These are phyloP conservation scores for Xylariaceae sp. DNA, from an alignment of 2,329 filamentous ascomycete species.

Conservation along the genomic window DNA sequence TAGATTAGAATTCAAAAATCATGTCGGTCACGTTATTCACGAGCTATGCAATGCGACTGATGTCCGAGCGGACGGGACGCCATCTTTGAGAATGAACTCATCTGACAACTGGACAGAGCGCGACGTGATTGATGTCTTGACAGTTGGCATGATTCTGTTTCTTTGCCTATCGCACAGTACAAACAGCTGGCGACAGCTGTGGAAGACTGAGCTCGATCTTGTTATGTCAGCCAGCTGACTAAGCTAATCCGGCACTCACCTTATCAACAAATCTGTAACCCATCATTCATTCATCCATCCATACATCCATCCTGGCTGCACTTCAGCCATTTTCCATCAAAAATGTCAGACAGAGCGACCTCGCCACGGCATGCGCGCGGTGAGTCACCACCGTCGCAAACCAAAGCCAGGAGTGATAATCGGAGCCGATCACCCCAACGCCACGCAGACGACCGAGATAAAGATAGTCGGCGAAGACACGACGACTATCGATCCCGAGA, in stretches of 20 bases:
- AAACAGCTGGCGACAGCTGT: neutral
- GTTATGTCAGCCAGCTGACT: neutral
- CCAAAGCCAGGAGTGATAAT: constrained; percentile 21
- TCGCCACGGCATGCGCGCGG: constrained; percentile 20
- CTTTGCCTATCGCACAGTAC: neutral
- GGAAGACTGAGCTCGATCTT: too few relatives aligned
- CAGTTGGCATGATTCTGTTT: too few relatives aligned
- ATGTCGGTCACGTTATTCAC: neutral
- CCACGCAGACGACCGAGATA: constrained; percentile 12
- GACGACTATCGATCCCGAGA: constrained; percentile 23
- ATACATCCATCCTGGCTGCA: neutral
- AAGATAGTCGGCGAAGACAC: constrained; percentile 20
- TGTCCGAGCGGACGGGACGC: neutral
- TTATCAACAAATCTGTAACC: neutral
- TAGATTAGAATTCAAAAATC: neutral
- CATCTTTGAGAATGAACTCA: too few relatives aligned
- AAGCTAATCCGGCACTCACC: neutral
- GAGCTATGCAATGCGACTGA: neutral
- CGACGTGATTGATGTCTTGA: too few relatives aligned
- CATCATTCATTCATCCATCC: neutral
- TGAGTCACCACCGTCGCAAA: constrained; percentile 23
- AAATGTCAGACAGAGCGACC: constrained; percentile 24
- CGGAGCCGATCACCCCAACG: constrained; percentile 29
- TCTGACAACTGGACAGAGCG: too few relatives aligned
- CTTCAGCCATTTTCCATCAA: neutral